phyloP scores from a whole-genome alignment of 2,329 filamentous ascomycete species.

The Penicillium crustosum region DNA sequence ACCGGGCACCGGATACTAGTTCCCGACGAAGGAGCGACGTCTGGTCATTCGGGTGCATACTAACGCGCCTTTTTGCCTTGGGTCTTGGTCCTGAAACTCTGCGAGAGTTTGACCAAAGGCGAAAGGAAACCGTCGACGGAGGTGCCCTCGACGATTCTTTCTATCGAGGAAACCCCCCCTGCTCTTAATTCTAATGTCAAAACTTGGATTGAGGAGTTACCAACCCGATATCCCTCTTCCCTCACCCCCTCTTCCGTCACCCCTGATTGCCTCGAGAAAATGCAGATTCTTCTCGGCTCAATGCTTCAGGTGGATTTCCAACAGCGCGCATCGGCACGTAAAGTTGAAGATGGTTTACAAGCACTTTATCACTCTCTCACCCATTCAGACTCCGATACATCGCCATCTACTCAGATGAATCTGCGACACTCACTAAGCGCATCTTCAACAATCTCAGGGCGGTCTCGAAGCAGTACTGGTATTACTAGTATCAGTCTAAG shows the following conservation, averaged over 20 bases:
- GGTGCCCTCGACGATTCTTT: not conserved
- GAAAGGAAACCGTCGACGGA: not conserved
- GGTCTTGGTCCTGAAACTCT: conserved; percentile 8
- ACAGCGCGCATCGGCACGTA: not conserved
- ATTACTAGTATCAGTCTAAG: not conserved
- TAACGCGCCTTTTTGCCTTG: conserved; percentile 18
- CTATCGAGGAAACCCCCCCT: not conserved
- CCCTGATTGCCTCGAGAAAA: not conserved
- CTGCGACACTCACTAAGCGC: not conserved
- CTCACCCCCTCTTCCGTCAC: not conserved
- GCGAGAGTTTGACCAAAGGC: not conserved
- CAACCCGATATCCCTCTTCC: not conserved
- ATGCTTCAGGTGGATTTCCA: not conserved
- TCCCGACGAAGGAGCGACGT: conserved; percentile 15
- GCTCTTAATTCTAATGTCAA: not conserved
- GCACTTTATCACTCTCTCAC: not conserved
- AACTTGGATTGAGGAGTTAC: not conserved
- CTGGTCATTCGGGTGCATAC: conserved; percentile 26
- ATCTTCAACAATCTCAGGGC: not conserved
- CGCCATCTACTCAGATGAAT: not conserved
- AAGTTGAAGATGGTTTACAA: not conserved
- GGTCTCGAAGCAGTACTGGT: not conserved
- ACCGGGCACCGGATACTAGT: conserved; percentile 16
- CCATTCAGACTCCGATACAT: not conserved
- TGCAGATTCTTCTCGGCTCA: not conserved